A percentile compares a stretch with the other conserved stretches of the same genome.
These are phyloP conservation scores for Trichosphaerium sp. DNA, from an alignment of 78 protist genomes.

Conservation along the genomic window DNA sequence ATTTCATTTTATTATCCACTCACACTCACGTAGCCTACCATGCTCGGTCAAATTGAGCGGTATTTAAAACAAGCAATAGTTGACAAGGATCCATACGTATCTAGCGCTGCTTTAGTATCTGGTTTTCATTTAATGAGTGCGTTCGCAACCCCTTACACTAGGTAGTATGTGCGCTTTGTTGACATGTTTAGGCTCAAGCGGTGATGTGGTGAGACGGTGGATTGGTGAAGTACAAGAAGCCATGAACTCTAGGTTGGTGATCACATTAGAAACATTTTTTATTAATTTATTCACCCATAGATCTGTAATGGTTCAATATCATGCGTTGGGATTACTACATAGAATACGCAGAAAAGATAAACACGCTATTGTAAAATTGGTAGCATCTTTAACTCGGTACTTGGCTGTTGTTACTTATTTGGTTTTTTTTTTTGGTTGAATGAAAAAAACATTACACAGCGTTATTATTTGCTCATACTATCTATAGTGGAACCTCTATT, in stretches of 20 bases:
- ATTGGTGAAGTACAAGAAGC: conserved; percentile 72
- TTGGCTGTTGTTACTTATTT: neutral
- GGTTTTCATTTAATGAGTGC: conserved; percentile 63
- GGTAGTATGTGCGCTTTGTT: no score
- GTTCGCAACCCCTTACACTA: no score
- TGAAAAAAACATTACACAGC: no score
- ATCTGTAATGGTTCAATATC: conserved; percentile 86
- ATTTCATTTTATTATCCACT: neutral
- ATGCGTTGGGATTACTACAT: conserved; percentile 81
- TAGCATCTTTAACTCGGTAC: conserved; percentile 3
- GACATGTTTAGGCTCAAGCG: no score
- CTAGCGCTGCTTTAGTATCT: conserved; percentile 91
- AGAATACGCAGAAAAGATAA: conserved; percentile 75
- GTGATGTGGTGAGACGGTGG: conserved; percentile 70
- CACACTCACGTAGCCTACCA: conserved; percentile 24
- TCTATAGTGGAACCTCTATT: conserved; percentile 35
- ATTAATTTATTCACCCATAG: no score
- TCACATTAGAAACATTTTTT: no score
- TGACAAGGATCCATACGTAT: conserved; percentile 77
- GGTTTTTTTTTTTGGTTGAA: neutral
- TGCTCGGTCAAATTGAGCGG: conserved; percentile 82
- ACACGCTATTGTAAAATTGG: conserved; percentile 76
- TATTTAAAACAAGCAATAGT: conserved; percentile 92
- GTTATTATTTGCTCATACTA: no score
- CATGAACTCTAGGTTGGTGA: conserved; percentile 3